phyloP scores from a whole-genome alignment of 2,329 filamentous ascomycete genomes.

The Colletotrichum sansevieriae region DNA sequence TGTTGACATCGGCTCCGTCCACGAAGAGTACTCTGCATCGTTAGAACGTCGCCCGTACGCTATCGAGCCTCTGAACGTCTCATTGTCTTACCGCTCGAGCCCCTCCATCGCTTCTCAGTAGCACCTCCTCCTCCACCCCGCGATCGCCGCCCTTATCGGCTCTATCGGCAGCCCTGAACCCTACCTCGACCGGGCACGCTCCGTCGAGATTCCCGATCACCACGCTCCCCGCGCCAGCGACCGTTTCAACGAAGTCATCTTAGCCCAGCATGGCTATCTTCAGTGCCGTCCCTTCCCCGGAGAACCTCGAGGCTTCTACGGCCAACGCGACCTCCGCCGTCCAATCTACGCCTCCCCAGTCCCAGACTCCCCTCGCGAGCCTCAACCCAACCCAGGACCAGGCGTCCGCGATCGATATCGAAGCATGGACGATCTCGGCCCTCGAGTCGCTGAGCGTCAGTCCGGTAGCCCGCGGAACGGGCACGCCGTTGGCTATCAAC shows the following conservation, averaged over 20 bases:
- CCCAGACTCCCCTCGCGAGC: slow-evolving; percentile 36
- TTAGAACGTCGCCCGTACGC: background rate
- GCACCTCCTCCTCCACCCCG: slow-evolving; percentile 31
- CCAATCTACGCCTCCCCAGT: slow-evolving; percentile 42
- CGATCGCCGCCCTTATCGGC: slow-evolving; percentile 30
- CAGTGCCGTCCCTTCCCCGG: slow-evolving; percentile 65
- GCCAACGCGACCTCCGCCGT: slow-evolving; percentile 39
- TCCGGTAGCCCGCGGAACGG: slow-evolving; percentile 69
- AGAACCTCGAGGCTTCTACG: slow-evolving; percentile 44
- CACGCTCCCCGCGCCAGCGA: background rate
- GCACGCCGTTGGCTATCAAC: slow-evolving; percentile 78
- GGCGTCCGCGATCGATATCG: slow-evolving; percentile 66
- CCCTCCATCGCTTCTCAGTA: slow-evolving; percentile 11
- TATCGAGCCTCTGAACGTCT: background rate
- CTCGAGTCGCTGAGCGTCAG: slow-evolving; percentile 69
- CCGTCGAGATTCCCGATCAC: background rate
- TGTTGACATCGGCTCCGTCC: background rate
- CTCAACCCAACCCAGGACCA: slow-evolving; percentile 45
- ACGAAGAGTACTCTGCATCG: fast-evolving
- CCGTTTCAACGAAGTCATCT: background rate
- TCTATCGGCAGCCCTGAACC: slow-evolving; percentile 39
- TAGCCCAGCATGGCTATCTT: slow-evolving; percentile 62
- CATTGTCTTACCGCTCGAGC: background rate
- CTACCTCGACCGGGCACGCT: slow-evolving; percentile 19
- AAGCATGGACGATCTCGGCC: slow-evolving; percentile 74